Evolutionary conservation across 2,329 filamentous ascomycete genomes (phyloP).

Genomic region (Alternaria viburni): DNA sequence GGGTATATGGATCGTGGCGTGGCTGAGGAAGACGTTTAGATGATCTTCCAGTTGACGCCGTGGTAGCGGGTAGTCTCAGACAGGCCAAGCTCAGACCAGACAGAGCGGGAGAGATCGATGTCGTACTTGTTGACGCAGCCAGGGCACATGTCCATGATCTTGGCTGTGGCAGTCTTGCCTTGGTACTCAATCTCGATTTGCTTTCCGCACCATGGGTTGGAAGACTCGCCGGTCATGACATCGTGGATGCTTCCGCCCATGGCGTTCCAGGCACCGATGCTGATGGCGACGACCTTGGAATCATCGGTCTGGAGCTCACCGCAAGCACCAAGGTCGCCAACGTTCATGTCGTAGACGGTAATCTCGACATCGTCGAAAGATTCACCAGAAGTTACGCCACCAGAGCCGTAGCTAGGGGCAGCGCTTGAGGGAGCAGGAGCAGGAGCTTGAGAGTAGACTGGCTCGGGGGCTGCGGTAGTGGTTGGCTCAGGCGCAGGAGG

Average conservation of each 20-base stretch:
- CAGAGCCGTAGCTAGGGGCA: slow-evolving; percentile 3
- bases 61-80: slow-evolving; percentile 30
- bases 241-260: slow-evolving; percentile 39
- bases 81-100: slow-evolving; percentile 36
- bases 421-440: slow-evolving; percentile 8
- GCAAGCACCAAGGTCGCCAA: slow-evolving; percentile 39
- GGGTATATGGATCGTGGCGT: slow-evolving; percentile 38
- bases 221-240: slow-evolving; percentile 36
- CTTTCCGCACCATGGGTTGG: slow-evolving; percentile 45
- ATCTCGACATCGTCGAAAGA: slow-evolving; percentile 34
- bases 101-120: slow-evolving; percentile 40
- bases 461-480: slow-evolving; percentile 1
- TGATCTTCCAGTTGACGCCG: slow-evolving; percentile 33
- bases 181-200: slow-evolving; percentile 40
- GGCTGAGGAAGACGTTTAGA: slow-evolving; percentile 27
- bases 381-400: slow-evolving; percentile 8
- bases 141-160: slow-evolving; percentile 44
- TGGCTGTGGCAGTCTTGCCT: slow-evolving; percentile 35
- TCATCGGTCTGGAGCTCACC: slow-evolving; percentile 32
- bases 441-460: slow-evolving; percentile 9
- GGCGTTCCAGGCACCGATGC: slow-evolving; percentile 24
- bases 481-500: slow-evolving; percentile 14
- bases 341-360: slow-evolving; percentile 43
- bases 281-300: slow-evolving; percentile 39
- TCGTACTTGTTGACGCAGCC: slow-evolving; percentile 35